Conservation (phyloP, 805 yeast species). For the Priceomyces carsonii region DNA sequence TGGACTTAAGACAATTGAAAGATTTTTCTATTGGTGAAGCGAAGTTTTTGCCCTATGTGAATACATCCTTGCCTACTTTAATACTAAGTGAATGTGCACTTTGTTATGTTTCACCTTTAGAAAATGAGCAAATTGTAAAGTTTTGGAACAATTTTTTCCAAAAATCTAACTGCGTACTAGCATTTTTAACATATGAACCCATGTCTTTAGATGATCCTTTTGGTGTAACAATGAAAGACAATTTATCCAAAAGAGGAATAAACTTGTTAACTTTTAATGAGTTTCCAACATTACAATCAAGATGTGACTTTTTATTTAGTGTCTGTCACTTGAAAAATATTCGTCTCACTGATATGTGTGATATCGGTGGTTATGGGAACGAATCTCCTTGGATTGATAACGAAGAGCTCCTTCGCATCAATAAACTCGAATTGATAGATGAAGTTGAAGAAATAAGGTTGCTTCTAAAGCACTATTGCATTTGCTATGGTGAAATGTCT, state of each 20-base stretch:
- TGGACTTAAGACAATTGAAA: slow-evolving; percentile 49
- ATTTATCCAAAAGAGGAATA: slow-evolving; percentile 61
- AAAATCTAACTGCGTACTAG: slow-evolving; percentile 11
- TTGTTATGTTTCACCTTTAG: slow-evolving; percentile 61
- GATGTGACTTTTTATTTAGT: slow-evolving; percentile 22
- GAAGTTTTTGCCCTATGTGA: slow-evolving; percentile 18
- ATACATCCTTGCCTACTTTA: slow-evolving; percentile 51
- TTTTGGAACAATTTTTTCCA: slow-evolving; percentile 37
- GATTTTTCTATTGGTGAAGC: slow-evolving; percentile 9
- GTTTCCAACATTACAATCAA: slow-evolving; percentile 45
- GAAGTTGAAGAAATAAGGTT: slow-evolving; percentile 72
- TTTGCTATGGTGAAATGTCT: slow-evolving; percentile 30
- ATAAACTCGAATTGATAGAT: slow-evolving; percentile 64
- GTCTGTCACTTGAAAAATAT: slow-evolving; percentile 27
- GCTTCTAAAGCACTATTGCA: slow-evolving; percentile 61
- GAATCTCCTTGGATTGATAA: slow-evolving; percentile 42
- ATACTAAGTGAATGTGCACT: slow-evolving; percentile 75
- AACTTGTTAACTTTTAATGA: slow-evolving; percentile 56
- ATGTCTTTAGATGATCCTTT: slow-evolving; percentile 61
- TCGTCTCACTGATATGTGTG: slow-evolving; percentile 48
- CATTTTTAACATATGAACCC: slow-evolving; percentile 66
- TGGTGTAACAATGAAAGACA: slow-evolving; percentile 67
- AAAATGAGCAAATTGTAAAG: slow-evolving; percentile 44
- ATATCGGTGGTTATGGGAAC: slow-evolving; percentile 35
- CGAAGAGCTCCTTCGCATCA: slow-evolving; percentile 45